Conservation (phyloP, 129 eudicot species). For the Solidago caesia region DNA sequence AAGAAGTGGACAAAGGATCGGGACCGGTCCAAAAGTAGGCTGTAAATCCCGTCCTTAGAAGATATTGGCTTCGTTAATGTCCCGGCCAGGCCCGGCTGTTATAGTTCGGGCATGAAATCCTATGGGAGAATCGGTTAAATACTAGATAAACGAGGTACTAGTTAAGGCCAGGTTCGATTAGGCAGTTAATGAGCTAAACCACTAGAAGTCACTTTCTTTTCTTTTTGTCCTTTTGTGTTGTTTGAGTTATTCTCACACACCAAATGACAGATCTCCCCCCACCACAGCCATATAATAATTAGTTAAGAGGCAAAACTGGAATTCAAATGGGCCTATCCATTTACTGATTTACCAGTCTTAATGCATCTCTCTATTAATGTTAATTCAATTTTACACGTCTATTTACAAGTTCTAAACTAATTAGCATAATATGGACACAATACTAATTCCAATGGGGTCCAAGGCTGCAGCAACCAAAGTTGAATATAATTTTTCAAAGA, state of each 20-base stretch:
- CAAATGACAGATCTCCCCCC: background rate
- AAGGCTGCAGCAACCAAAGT: slow-evolving; percentile 23
- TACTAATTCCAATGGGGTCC: slow-evolving; percentile 20
- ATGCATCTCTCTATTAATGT: background rate
- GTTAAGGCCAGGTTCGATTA: background rate
- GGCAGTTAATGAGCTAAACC: background rate
- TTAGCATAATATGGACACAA: slow-evolving; percentile 14
- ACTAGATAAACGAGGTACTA: background rate
- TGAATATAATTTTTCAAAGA: slow-evolving; percentile 13
- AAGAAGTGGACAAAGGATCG: background rate
- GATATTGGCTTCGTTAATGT: background rate
- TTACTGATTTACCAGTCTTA: background rate
- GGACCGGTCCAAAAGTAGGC: background rate
- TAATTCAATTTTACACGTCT: slow-evolving; percentile 15
- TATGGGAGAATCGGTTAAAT: background rate
- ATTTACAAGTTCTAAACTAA: background rate
- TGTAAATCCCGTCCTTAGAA: background rate
- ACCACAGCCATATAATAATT: background rate
- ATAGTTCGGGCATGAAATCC: background rate
- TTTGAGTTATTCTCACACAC: background rate
- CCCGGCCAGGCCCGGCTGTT: background rate
- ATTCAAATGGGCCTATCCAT: background rate
- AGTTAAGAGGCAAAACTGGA: background rate
- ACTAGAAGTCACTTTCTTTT: background rate
- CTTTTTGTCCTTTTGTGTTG: background rate